Conservation (phyloP, 176 grass and related monocot species). For the Musa troglodytarum region DNA sequence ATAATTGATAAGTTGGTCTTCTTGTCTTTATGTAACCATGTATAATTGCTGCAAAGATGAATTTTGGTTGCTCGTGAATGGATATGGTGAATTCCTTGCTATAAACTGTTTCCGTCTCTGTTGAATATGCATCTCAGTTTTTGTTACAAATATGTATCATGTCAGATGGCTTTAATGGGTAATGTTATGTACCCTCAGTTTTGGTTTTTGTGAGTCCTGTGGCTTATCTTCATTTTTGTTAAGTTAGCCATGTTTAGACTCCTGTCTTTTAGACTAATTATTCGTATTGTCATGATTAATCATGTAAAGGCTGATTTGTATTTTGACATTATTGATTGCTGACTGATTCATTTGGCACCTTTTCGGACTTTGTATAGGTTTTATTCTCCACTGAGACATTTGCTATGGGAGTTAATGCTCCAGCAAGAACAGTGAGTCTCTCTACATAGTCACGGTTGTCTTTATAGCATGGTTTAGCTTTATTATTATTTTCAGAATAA, state of each 20-base stretch:
- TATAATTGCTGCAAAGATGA: neutral
- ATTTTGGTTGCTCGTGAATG: neutral
- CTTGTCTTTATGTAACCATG: neutral
- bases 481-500: neutral
- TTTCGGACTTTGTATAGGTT: constrained; percentile 35
- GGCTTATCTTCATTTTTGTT: neutral
- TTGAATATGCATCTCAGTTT: neutral
- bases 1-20: neutral
- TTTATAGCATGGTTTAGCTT: neutral
- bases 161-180: neutral
- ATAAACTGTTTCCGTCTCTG: neutral
- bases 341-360: neutral
- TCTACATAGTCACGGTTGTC: neutral
- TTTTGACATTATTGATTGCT: neutral
- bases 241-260: neutral
- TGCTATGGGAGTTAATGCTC: constrained; percentile 98
- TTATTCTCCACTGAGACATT: constrained; percentile 97
- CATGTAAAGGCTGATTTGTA: neutral
- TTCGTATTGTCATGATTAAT: neutral
- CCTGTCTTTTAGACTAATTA: neutral
- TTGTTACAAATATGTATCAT: neutral
- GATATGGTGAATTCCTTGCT: neutral
- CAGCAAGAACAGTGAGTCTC: constrained; percentile 74
- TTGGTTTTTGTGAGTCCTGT: too few species aligned
- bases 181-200: neutral